Evolutionary conservation across 1,284 basidiomycete genomes (phyloP), one percentile per base, ranked within the genome.

Genomic region (Puccinia coronata): DNA sequence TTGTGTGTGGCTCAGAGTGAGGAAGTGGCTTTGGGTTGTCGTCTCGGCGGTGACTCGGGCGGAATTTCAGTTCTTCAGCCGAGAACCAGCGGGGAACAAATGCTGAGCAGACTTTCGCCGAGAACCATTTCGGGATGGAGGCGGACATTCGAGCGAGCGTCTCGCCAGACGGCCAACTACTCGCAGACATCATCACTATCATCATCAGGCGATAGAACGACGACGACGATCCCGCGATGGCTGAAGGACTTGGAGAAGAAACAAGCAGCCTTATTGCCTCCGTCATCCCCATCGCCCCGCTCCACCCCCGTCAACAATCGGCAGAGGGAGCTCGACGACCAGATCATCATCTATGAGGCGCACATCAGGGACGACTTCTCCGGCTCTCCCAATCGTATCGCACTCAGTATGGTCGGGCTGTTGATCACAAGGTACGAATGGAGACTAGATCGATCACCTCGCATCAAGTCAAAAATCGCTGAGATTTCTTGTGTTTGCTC

Each of bases 401-500:
- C 25, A 23, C n/a, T 76, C 74, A 76, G 74, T 36, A 55, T 76
- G 20, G 51, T 76, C n/a, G 74, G 74, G 1, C 31, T 76, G 5
- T 34, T 76, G 43, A 31, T 76, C 41, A 49, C 47, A 16, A 76
- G 57, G 74, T 65, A 49, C 20, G 47, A 49, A 1, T 20, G 5
- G 20, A n/a, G 14, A 4, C 70, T 12, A 72, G 9, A 20, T 49
- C 3, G 9, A 1, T 51, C 18, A 4, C 25, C 25, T 47, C 36
- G 8, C 20, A 2, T 25, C 25, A 43, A n/a, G 5, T 47, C 23
- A 43, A 43, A 25, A 69, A 59, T 47, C 43, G 25, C 25, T 12
- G 5, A 18, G 11, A 57, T 14, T 18, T 28, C 23, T 2, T 57
- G 12, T 28, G 1, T n/a, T 39, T 57, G 14, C 20, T 31, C 12